These are phyloP conservation scores for Penicillium sp. DNA, from an alignment of 2,329 filamentous ascomycete species.

Conservation along the genomic window DNA sequence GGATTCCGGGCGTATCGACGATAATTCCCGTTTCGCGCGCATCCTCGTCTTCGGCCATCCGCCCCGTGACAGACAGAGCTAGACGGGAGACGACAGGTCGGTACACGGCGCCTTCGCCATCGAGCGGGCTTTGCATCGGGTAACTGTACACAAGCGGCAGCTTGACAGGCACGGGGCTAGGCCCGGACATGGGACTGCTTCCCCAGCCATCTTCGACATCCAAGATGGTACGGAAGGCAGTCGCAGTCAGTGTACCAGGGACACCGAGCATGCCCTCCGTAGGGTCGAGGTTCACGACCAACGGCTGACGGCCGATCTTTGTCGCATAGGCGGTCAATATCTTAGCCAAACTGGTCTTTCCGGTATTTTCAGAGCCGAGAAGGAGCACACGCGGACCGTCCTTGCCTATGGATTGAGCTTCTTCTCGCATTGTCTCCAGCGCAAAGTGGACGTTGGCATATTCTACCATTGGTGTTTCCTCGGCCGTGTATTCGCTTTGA, in stretches of 20 bases:
- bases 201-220: constrained; percentile 90
- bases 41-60: constrained; percentile 71
- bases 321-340: constrained; percentile 78
- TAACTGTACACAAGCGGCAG: constrained; percentile 89
- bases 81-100: constrained; percentile 72
- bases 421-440: constrained; percentile 69
- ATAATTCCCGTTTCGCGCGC: constrained; percentile 75
- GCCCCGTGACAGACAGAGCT: constrained; percentile 73
- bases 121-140: constrained; percentile 66
- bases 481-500: constrained; percentile 66
- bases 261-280: constrained; percentile 74
- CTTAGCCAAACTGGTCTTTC: constrained; percentile 80
- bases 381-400: constrained; percentile 81
- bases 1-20: constrained; percentile 75
- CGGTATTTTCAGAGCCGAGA: constrained; percentile 72
- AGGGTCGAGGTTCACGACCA: constrained; percentile 83
- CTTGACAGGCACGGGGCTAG: constrained; percentile 84
- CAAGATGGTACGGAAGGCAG: constrained; percentile 82
- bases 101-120: constrained; percentile 72
- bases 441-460: constrained; percentile 87
- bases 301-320: constrained; percentile 69
- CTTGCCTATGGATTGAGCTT: constrained; percentile 51
- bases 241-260: constrained; percentile 79
- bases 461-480: constrained; percentile 77
- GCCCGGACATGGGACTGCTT: constrained; percentile 84